phyloP scores from a whole-genome alignment of 805 yeast genomes.

The Kodamaea kaohsiungensis region DNA sequence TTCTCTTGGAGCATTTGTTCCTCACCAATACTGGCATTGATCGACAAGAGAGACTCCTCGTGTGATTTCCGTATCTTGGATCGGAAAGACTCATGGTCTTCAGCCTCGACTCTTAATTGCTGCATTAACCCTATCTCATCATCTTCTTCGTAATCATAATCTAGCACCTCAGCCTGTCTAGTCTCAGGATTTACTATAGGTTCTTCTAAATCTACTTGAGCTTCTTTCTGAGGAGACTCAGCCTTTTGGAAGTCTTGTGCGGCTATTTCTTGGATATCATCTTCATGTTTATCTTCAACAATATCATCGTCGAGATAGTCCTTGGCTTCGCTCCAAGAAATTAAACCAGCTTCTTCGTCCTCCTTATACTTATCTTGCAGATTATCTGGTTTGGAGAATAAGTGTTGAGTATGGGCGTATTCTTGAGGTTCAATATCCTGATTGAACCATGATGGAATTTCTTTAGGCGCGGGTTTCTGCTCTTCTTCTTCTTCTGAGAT shows the following conservation, averaged over 20 bases:
- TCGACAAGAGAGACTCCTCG: slow-evolving; percentile 18
- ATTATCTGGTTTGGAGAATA: slow-evolving; percentile 9
- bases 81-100: slow-evolving; percentile 68
- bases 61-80: slow-evolving; percentile 23
- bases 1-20: slow-evolving; percentile 59
- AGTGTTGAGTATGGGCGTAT: not conserved
- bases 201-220: not conserved
- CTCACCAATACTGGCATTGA: slow-evolving; percentile 41
- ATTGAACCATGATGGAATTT: slow-evolving; percentile 30
- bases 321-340: slow-evolving; percentile 52
- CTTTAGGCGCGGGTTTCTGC: not conserved
- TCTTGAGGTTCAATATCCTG: slow-evolving; percentile 7
- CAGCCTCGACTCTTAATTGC: slow-evolving; percentile 68
- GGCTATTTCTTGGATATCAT: slow-evolving; percentile 9
- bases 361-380: slow-evolving; percentile 21
- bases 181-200: not conserved
- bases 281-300: slow-evolving; percentile 7
- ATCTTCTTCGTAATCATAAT: slow-evolving; percentile 71
- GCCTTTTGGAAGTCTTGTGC: slow-evolving; percentile 3
- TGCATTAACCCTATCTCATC: slow-evolving; percentile 71
- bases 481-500: not conserved
- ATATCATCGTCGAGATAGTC: slow-evolving; percentile 19
- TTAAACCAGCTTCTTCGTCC: slow-evolving; percentile 50
- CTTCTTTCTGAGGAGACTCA: not conserved
- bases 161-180: slow-evolving; percentile 32